Percentiles rank a stretch among this genome's conserved stretches.
Evolutionary conservation across 2,329 filamentous ascomycete species (phyloP).

Genomic region (Aspergillus terreus): DNA sequence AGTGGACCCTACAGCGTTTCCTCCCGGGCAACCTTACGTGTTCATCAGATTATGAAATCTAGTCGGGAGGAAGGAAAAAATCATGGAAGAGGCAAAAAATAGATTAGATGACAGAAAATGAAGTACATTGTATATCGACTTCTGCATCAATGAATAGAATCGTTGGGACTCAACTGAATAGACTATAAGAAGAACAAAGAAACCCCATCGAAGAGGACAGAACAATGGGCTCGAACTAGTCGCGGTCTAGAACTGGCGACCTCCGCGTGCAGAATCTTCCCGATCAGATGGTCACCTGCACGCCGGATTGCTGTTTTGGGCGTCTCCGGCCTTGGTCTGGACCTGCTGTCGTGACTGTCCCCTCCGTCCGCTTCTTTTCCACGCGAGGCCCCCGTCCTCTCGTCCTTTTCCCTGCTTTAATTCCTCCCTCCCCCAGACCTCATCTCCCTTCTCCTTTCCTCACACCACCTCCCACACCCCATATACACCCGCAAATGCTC

Average conservation of each 20-base stretch:
- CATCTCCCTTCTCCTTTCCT: background rate
- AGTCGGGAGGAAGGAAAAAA: background rate
- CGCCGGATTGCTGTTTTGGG: constrained; percentile 19
- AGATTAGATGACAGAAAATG: background rate
- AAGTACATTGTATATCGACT: background rate
- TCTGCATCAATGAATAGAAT: too few species aligned
- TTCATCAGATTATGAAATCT: background rate
- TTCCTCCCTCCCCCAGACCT: constrained; percentile 6
- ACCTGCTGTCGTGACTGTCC: constrained; percentile 1
- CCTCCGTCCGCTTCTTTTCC: constrained; percentile 1
- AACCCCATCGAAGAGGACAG: background rate
- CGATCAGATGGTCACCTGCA: constrained; percentile 17
- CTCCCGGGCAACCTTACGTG: background rate
- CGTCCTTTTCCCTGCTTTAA: constrained; percentile 2
- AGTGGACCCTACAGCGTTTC: background rate
- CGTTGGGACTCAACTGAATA: background rate
- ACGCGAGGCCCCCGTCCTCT: background rate
- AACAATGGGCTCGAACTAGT: background rate
- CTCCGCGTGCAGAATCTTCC: constrained; percentile 21
- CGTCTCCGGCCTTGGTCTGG: constrained; percentile 5
- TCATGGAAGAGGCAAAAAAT: background rate
- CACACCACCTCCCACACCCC: background rate
- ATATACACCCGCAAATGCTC: background rate
- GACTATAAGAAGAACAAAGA: background rate
- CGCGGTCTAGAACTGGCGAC: constrained; percentile 15